A percentile compares a stretch with the other conserved stretches of the same genome.
Conservation (phyloP, 306 rosid genomes). For the Mimosa bimucronata region DNA sequence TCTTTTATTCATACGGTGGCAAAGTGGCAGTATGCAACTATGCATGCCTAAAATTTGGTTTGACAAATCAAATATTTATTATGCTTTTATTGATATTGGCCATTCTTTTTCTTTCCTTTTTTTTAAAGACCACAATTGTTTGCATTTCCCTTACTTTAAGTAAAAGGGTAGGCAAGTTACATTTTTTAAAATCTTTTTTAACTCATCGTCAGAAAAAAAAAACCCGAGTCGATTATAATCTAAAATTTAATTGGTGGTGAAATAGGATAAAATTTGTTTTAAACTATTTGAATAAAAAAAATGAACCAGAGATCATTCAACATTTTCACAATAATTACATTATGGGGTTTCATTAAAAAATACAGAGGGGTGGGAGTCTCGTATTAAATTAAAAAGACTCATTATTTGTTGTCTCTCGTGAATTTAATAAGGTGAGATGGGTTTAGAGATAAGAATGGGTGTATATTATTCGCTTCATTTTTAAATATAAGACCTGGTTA, state of each 20-base stretch:
- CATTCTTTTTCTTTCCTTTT: not conserved
- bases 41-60: no score
- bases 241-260: not conserved
- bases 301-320: not conserved
- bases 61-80: no score
- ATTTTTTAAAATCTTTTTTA: no score
- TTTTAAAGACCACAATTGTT: not conserved
- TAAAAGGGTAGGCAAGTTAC: not conserved
- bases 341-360: not conserved
- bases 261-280: not conserved
- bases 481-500: no score
- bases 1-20: no score
- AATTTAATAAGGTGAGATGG: not conserved
- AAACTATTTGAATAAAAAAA: not conserved
- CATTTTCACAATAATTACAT: not conserved
- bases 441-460: not conserved
- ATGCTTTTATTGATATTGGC: not conserved
- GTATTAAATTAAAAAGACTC: not conserved
- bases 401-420: not conserved
- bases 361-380: not conserved
- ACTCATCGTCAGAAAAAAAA: no score
- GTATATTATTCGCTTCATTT: no score
- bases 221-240: not conserved
- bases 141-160: not conserved
- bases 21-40: no score